These are phyloP conservation scores for Leccinum boreale DNA, from an alignment of 768 basidiomycete genomes.

Conservation along the genomic window DNA sequence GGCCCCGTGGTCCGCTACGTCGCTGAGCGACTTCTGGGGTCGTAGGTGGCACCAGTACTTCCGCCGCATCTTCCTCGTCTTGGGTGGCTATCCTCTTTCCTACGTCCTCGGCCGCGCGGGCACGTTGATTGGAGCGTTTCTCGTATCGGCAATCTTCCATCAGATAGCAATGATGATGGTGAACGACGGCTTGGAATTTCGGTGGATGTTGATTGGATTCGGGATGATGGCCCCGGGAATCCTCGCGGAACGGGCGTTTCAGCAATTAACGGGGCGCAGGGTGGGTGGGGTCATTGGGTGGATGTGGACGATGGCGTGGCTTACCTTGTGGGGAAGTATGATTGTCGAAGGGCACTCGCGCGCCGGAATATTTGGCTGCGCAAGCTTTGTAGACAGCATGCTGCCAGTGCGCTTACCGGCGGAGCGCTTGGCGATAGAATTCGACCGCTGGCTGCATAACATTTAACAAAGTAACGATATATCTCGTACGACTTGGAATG, in stretches of 20 bases:
- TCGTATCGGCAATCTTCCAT: conserved; percentile 56
- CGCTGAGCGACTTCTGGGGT: conserved; percentile 37
- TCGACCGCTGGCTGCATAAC: conserved; percentile 15
- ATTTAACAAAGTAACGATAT: not conserved
- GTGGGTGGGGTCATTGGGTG: conserved; percentile 33
- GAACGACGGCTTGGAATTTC: conserved; percentile 44
- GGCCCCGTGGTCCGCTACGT: conserved; percentile 35
- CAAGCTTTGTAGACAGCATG: conserved; percentile 1
- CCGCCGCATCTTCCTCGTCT: conserved; percentile 29
- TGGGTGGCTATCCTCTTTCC: conserved; percentile 30
- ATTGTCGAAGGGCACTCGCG: conserved; percentile 23
- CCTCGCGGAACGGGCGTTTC: conserved; percentile 39
- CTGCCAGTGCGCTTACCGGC: conserved; percentile 9
- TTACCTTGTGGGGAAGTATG: conserved; percentile 20
- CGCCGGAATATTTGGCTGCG: conserved; percentile 8
- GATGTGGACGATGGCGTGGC: conserved; percentile 35
- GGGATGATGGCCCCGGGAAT: conserved; percentile 52
- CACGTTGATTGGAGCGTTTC: conserved; percentile 52
- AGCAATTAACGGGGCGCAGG: conserved; percentile 20
- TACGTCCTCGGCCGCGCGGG: conserved; percentile 46
- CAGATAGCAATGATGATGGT: conserved; percentile 48
- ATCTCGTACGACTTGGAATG: not conserved
- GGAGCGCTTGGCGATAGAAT: conserved; percentile 4
- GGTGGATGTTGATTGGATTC: conserved; percentile 46
- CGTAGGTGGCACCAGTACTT: conserved; percentile 37